Conservation (phyloP, 192 early-diverging fungal species). For the Entomortierella parvispora region DNA sequence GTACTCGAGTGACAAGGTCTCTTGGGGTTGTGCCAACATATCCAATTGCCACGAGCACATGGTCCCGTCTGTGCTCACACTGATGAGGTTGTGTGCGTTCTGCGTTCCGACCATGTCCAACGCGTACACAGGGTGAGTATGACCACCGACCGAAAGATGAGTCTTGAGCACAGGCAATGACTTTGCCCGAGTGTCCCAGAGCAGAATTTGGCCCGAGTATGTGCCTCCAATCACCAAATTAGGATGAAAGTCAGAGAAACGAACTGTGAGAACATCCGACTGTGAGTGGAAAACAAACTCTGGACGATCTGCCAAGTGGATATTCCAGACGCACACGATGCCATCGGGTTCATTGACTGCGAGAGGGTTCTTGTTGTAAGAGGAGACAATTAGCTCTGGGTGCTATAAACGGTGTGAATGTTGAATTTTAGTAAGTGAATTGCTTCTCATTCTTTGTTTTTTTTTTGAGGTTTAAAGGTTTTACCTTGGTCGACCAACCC, state of each 20-base stretch:
- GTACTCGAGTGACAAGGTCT: constrained; percentile 83
- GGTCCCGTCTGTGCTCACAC: constrained; percentile 94
- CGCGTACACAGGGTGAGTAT: constrained; percentile 96
- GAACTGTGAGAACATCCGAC: constrained; percentile 89
- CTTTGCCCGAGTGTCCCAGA: constrained; percentile 97
- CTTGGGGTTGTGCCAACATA: constrained; percentile 97
- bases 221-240: constrained; percentile 94
- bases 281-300: constrained; percentile 96
- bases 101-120: constrained; percentile 92
- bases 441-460: too few relatives aligned
- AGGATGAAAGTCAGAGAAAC: constrained; percentile 94
- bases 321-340: constrained; percentile 94
- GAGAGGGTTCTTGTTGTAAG: constrained; percentile 92
- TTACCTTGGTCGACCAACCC: constrained; percentile 88
- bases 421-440: too few relatives aligned
- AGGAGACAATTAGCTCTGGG: constrained; percentile 87
- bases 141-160: constrained; percentile 90
- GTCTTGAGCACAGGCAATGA: constrained; percentile 91
- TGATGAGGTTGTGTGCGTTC: constrained; percentile 94
- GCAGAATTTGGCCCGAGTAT: constrained; percentile 96
- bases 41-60: constrained; percentile 98
- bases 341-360: constrained; percentile 94
- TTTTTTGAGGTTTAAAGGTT: too few relatives aligned
- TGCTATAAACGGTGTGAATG: too few relatives aligned
- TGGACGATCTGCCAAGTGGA: constrained; percentile 85